Conservation (phyloP, 78 protist genomes). For the Bigelowiella natans region DNA sequence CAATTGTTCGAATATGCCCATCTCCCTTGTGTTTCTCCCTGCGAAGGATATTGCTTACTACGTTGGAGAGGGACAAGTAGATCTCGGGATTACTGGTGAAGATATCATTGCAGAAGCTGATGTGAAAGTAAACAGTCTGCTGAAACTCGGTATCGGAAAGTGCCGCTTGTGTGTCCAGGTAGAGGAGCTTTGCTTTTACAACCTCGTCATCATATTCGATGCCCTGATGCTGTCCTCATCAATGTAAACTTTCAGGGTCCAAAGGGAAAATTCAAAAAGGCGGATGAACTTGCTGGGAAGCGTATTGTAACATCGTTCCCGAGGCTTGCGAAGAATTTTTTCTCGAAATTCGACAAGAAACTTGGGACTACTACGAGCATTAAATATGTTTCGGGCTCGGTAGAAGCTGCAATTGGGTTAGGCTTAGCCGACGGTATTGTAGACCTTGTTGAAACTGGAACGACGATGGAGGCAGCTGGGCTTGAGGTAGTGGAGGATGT, state of each 20-base stretch:
- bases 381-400: conserved; percentile 46
- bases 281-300: conserved; percentile 14
- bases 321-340: conserved; percentile 24
- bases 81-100: conserved; percentile 57
- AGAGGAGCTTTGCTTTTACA: too few species aligned
- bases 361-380: background rate
- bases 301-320: conserved; percentile 63
- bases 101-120: conserved; percentile 38
- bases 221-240: too few species aligned
- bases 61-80: conserved; percentile 48
- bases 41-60: conserved; percentile 52
- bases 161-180: conserved; percentile 51
- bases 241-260: background rate
- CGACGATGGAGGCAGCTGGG: conserved; percentile 64
- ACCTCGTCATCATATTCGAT: too few species aligned
- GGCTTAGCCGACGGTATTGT: conserved; percentile 29
- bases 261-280: background rate
- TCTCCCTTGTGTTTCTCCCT: conserved; percentile 58
- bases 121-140: background rate
- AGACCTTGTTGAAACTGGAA: conserved; percentile 64
- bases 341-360: conserved; percentile 12
- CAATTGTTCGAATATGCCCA: conserved; percentile 17
- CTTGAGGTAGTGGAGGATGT: conserved; percentile 11
- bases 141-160: conserved; percentile 52
- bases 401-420: conserved; percentile 47